phyloP scores from a whole-genome alignment of 163 green algal genomes.

The Scenedesmus sp. region DNA sequence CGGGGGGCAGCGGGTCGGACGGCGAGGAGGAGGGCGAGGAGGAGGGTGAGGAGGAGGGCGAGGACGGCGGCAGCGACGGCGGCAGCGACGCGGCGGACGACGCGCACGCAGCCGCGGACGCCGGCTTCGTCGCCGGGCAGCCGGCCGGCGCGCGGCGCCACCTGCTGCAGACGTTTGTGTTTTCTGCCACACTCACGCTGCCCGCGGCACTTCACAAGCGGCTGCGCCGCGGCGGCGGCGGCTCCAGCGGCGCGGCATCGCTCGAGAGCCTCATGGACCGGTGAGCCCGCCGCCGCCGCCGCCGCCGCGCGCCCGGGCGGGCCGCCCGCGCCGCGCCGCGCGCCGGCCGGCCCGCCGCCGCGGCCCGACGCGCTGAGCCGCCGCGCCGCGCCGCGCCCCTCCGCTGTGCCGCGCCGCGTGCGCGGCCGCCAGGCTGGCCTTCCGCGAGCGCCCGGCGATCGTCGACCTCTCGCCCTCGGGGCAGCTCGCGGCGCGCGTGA shows the following conservation, averaged over 20 bases:
- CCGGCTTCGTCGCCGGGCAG: no score
- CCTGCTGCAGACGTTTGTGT: conserved; percentile 94
- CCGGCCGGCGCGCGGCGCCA: not conserved
- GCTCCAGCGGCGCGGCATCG: conserved; percentile 67
- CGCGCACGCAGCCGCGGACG: not conserved
- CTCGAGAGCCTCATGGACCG: conserved; percentile 87
- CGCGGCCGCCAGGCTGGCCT: conserved; percentile 58
- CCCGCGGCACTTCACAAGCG: conserved; percentile 75
- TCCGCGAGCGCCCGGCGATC: conserved; percentile 57
- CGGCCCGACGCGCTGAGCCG: no score
- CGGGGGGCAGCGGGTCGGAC: conserved; percentile 1
- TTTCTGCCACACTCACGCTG: conserved; percentile 96
- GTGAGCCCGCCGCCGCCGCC: no score
- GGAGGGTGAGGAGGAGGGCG: conserved; percentile 7
- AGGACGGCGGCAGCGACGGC: conserved; percentile 14
- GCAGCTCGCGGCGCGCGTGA: conserved; percentile 63
- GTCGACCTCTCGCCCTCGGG: conserved; percentile 75
- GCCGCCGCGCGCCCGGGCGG: no score
- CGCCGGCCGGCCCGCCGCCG: no score
- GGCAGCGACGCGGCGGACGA: conserved; percentile 1
- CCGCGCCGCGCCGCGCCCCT: no score
- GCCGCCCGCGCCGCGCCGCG: no score
- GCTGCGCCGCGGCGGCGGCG: conserved; percentile 72
- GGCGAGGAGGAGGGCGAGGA: conserved; percentile 1
- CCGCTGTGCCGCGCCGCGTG: not conserved